A percentile compares a stretch with the other conserved stretches of the same genome.
Evolutionary conservation across 345 rosid genomes (phyloP).

Genomic region (Sisymbrium altissimum): DNA sequence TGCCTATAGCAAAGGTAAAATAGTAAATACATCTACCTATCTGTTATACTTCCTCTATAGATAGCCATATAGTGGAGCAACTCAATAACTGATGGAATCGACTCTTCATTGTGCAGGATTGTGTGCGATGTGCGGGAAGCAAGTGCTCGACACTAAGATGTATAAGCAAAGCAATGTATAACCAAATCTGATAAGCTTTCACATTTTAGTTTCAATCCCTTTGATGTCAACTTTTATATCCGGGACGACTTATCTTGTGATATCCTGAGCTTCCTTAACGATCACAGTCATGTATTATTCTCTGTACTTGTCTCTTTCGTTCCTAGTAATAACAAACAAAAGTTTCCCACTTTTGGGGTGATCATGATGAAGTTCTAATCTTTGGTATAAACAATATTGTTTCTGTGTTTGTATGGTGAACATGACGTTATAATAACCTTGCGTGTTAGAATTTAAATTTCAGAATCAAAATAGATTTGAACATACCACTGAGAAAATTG

Average conservation of each 20-base stretch:
- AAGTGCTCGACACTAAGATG: conserved; percentile 93
- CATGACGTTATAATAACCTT: background rate
- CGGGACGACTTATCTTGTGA: background rate
- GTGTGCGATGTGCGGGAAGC: conserved; percentile 99
- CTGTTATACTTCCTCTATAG: background rate
- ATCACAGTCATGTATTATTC: background rate
- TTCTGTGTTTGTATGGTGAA: background rate
- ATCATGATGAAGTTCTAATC: background rate
- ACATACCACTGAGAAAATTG: background rate
- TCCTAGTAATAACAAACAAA: background rate
- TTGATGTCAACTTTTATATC: background rate
- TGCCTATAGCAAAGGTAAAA: conserved; percentile 87
- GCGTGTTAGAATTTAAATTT: background rate
- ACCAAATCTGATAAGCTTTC: background rate
- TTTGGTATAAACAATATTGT: background rate
- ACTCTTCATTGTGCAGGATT: conserved; percentile 54
- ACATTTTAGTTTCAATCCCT: background rate
- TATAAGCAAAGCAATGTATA: conserved; percentile 96
- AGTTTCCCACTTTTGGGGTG: background rate
- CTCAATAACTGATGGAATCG: background rate
- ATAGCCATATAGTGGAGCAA: background rate
- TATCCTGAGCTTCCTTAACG: background rate
- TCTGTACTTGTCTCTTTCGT: background rate
- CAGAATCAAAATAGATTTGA: background rate
- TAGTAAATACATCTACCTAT: background rate